Percentiles rank a stretch among this genome's conserved stretches.
Conservation (phyloP, 1,284 basidiomycete species). For the Apiotrichum veenhuisii region DNA sequence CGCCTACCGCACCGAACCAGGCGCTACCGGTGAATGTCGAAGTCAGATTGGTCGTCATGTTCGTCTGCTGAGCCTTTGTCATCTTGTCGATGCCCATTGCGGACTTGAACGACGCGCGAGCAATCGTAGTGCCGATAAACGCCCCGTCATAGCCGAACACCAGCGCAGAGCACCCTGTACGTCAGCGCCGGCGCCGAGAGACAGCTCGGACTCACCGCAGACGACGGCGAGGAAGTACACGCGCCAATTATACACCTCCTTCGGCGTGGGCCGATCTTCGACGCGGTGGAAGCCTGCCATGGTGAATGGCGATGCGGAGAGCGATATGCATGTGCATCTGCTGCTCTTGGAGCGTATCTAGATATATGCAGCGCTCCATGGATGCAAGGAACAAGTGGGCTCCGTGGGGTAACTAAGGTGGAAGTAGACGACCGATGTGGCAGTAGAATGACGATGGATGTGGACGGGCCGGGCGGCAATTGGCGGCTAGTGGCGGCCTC, state of each 20-base stretch:
- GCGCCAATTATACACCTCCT: conserved; percentile 55
- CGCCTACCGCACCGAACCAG: conserved; percentile 35
- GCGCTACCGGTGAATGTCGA: conserved; percentile 47
- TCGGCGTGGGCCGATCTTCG: conserved; percentile 53
- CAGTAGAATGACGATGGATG: too few species aligned
- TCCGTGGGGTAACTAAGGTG: too few species aligned
- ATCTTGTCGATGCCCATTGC: conserved; percentile 50
- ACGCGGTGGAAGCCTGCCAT: conserved; percentile 27
- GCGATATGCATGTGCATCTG: too few species aligned
- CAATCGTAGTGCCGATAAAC: conserved; percentile 52
- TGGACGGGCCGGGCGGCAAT: too few species aligned
- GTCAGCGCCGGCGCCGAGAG: conserved; percentile 50
- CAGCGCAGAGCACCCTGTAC: too few species aligned
- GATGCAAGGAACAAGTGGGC: too few species aligned
- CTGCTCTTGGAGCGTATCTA: too few species aligned
- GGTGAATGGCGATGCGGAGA: too few species aligned
- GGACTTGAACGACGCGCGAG: conserved; percentile 52
- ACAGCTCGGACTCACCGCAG: conserved; percentile 34
- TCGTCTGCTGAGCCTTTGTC: conserved; percentile 39
- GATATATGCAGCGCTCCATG: too few species aligned
- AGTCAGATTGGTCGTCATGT: conserved; percentile 48
- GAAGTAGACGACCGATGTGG: too few species aligned
- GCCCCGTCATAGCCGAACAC: conserved; percentile 11
- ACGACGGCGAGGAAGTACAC: conserved; percentile 51
- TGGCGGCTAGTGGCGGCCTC: too few species aligned